These are phyloP conservation scores for Vinca major DNA, from an alignment of 305 asterid genomes.

Conservation along the genomic window DNA sequence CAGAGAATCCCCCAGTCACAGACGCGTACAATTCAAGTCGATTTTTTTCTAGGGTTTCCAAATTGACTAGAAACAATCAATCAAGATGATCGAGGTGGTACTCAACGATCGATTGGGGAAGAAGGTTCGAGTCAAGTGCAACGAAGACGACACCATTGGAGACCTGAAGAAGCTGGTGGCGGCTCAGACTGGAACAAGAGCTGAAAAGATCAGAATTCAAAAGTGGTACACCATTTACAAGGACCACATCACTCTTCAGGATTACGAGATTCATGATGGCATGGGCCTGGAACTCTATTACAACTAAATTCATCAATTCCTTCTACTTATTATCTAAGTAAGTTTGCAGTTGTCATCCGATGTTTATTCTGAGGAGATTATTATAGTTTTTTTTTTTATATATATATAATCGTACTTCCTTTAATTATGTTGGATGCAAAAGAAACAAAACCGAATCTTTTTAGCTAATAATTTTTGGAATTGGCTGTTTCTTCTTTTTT, in stretches of 20 bases:
- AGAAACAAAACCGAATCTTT: too few relatives aligned
- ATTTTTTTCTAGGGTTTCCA: neutral
- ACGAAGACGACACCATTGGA: slow-evolving; percentile 85
- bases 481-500: too few relatives aligned
- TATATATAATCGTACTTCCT: too few relatives aligned
- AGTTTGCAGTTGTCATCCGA: neutral
- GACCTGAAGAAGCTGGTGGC: slow-evolving; percentile 89
- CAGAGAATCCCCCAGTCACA: neutral
- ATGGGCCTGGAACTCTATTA: slow-evolving; percentile 57
- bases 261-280: slow-evolving; percentile 73
- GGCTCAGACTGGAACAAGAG: slow-evolving; percentile 84
- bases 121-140: slow-evolving; percentile 93
- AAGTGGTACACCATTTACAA: slow-evolving; percentile 85
- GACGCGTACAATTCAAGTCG: neutral
- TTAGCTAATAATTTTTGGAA: too few relatives aligned
- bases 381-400: too few relatives aligned
- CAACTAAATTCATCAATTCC: slow-evolving; percentile 15
- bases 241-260: slow-evolving; percentile 86
- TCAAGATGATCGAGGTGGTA: slow-evolving; percentile 80
- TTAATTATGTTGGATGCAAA: too few relatives aligned
- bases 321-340: neutral
- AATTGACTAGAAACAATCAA: neutral
- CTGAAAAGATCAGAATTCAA: slow-evolving; percentile 83
- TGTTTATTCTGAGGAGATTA: neutral
- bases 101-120: slow-evolving; percentile 88